phyloP scores from a whole-genome alignment of 1,284 basidiomycete species.

The Microbotryum scabiosae region DNA sequence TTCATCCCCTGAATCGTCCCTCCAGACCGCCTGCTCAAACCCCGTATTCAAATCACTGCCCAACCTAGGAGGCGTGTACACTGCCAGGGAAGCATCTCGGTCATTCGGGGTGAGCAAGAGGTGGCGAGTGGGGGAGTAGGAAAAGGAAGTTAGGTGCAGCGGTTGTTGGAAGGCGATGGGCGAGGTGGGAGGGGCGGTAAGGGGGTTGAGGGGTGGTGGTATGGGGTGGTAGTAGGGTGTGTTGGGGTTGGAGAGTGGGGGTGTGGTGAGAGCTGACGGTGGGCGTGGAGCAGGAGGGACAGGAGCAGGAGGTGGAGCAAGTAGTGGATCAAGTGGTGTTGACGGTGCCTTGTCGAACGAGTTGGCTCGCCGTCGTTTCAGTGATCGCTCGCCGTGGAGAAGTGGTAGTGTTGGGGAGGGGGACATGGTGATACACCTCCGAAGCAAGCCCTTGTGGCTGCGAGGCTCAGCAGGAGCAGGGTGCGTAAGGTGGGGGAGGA shows the following conservation, averaged over 20 bases:
- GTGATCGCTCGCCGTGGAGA: too few relatives aligned
- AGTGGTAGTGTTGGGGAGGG: too few relatives aligned
- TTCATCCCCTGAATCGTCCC: conserved; percentile 51
- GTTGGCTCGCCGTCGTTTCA: too few relatives aligned
- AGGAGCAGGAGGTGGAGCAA: too few relatives aligned
- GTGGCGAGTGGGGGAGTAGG: conserved; percentile 46
- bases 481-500: too few relatives aligned
- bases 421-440: too few relatives aligned
- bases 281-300: too few relatives aligned
- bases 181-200: neutral
- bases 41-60: conserved; percentile 41
- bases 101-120: conserved; percentile 32
- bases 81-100: conserved; percentile 55
- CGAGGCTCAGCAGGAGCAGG: too few relatives aligned
- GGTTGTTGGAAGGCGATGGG: conserved; percentile 54
- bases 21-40: conserved; percentile 54
- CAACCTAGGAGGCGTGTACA: conserved; percentile 56
- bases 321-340: too few relatives aligned
- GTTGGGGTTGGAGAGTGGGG: neutral
- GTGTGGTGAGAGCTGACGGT: neutral
- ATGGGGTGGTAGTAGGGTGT: neutral
- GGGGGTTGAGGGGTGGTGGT: neutral
- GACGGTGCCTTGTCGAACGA: too few relatives aligned
- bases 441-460: too few relatives aligned
- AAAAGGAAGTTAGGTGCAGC: conserved; percentile 56